phyloP scores from a whole-genome alignment of 169 alveolate species.

The Plasmodium gaboni region DNA sequence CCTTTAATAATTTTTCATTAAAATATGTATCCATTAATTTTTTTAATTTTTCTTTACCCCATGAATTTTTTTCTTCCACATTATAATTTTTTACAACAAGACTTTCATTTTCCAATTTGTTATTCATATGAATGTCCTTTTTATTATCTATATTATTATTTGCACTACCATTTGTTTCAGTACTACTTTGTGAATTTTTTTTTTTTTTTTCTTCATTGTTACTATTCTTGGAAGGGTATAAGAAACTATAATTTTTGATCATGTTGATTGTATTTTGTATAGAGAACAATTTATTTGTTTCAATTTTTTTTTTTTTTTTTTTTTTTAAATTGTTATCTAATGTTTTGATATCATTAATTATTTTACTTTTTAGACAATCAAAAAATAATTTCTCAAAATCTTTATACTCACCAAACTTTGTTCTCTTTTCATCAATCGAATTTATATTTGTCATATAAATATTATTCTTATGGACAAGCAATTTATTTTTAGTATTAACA shows the following conservation, averaged over 20 bases:
- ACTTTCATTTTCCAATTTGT: neutral
- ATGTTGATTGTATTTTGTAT: slow-evolving; percentile 55
- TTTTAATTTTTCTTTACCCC: too few species aligned
- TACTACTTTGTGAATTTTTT: neutral
- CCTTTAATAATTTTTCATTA: too few species aligned
- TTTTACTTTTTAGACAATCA: slow-evolving; percentile 42
- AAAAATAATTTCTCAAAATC: slow-evolving; percentile 47
- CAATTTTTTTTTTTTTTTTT: slow-evolving; percentile 10
- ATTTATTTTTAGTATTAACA: neutral
- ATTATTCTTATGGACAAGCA: neutral
- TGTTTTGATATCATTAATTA: slow-evolving; percentile 58
- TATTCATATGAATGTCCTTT: neutral
- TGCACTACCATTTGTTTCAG: neutral
- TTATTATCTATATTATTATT: neutral
- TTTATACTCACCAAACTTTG: slow-evolving; percentile 24
- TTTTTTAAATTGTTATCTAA: slow-evolving; percentile 54
- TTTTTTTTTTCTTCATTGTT: neutral
- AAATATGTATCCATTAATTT: too few species aligned
- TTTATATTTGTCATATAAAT: neutral
- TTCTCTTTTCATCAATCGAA: neutral
- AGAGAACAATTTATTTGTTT: slow-evolving; percentile 11
- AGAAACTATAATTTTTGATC: slow-evolving; percentile 35
- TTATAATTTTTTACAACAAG: too few species aligned
- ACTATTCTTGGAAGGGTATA: slow-evolving; percentile 22
- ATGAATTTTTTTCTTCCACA: too few species aligned